These are phyloP conservation scores for Aristolochia fimbriata DNA, from an alignment of 164 flowering plant genomes.

Conservation along the genomic window DNA sequence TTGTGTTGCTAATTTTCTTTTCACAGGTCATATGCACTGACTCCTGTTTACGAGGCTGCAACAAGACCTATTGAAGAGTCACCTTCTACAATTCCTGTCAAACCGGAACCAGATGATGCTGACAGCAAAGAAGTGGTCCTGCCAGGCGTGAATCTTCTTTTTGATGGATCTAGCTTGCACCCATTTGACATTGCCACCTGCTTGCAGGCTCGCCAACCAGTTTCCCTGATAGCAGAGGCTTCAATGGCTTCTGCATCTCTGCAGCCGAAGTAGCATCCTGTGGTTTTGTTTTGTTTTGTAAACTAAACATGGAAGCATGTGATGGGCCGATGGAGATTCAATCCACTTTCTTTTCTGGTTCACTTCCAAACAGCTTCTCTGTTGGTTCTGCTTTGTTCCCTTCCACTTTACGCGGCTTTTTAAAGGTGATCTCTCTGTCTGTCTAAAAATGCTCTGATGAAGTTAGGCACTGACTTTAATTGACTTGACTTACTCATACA, in stretches of 20 bases:
- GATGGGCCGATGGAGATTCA: slow-evolving; percentile 4
- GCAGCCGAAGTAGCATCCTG: slow-evolving; percentile 26
- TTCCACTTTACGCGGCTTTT: too few species aligned
- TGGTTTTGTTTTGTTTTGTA: too few species aligned
- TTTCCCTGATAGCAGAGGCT: slow-evolving; percentile 80
- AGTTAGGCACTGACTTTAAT: too few species aligned
- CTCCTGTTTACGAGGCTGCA: slow-evolving; percentile 80
- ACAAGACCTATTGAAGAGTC: slow-evolving; percentile 60
- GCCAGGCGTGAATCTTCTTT: slow-evolving; percentile 85
- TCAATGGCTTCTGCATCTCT: slow-evolving; percentile 54
- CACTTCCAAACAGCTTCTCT: neutral
- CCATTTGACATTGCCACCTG: slow-evolving; percentile 94
- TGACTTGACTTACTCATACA: neutral
- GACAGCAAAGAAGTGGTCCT: slow-evolving; percentile 65
- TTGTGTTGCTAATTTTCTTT: neutral
- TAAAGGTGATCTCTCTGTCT: too few species aligned
- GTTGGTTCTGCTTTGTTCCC: too few species aligned
- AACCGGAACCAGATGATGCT: slow-evolving; percentile 64
- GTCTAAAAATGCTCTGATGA: too few species aligned
- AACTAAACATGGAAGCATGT: too few species aligned
- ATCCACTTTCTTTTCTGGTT: slow-evolving; percentile 2
- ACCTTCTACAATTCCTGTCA: slow-evolving; percentile 19
- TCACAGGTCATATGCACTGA: slow-evolving; percentile 76
- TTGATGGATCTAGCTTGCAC: slow-evolving; percentile 76
- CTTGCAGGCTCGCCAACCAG: slow-evolving; percentile 93